Evolutionary conservation across 163 green algal genomes (phyloP).

Genomic region (Chlorella variabilis): DNA sequence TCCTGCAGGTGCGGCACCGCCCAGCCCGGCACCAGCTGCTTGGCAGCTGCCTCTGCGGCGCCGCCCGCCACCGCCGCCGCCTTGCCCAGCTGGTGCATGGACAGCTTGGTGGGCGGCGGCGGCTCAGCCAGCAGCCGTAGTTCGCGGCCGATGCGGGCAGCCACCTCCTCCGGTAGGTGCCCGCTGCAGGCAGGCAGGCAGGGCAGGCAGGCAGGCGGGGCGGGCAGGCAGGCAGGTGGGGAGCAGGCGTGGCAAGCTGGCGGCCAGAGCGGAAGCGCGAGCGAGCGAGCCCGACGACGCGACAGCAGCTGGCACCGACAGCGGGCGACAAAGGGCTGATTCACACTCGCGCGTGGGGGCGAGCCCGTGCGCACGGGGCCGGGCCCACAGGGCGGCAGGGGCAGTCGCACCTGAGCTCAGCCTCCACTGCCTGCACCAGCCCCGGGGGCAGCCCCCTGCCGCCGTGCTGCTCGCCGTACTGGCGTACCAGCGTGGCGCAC

Average conservation of each 20-base stretch:
- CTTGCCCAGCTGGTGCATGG: constrained; percentile 9
- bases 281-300: too few species aligned
- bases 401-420: constrained; percentile 1
- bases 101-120: constrained; percentile 29
- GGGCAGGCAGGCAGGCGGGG: not conserved
- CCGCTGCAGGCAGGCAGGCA: not conserved
- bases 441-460: not conserved
- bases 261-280: too few species aligned
- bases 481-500: constrained; percentile 2
- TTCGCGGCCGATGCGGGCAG: not conserved
- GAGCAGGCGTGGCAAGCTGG: too few species aligned
- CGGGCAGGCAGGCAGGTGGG: not conserved
- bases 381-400: too few species aligned
- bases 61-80: not conserved
- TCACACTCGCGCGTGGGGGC: too few species aligned
- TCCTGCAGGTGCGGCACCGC: not conserved
- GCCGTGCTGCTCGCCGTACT: not conserved
- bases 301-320: too few species aligned
- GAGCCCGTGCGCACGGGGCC: too few species aligned
- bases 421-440: not conserved
- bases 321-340: too few species aligned
- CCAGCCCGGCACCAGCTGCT: not conserved
- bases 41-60: not conserved
- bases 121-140: constrained; percentile 13
- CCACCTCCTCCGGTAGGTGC: constrained; percentile 3